Base-by-base conservation (phyloP, 805 yeast genomes). In the Candida orba region DNA sequence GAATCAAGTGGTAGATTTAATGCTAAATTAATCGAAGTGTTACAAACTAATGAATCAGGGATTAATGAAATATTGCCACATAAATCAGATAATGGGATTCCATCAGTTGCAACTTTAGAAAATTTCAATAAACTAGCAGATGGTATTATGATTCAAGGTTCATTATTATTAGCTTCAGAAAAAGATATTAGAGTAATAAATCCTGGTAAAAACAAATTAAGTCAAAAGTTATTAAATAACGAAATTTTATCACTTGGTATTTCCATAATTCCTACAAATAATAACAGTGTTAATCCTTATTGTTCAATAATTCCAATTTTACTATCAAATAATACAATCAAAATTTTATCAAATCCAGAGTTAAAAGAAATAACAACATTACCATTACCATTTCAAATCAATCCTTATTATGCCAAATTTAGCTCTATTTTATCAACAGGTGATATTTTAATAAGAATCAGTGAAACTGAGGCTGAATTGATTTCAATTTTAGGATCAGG, bases 61-160 rank as follows among this genome's bases (percentile, higher is more conserved):
- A 71, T 90, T 15, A 65, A 68, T 1, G 66, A 70, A 7, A 67
- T 91, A 8, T 68, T 76, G 8, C 81, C 90, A 1, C 63, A 83
- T 18, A 78, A 78, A 49, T 59, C 75, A 12, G 72, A 67, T 2
- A 69, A 70, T 24, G 96, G 96, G 1, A 65, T 69, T 6, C 76
- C 86, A 3, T 78, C 86, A 4, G 67, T 68, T 5, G 95, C 96
- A 0, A 70, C 74, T 1, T 67, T 79, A 40, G 75, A 72, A 2
- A 67, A 68, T 18, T 76, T 84, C 68, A 69, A 70, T 20, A 73
- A 75, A 37, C 67, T 90, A 41, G 70, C 81, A 1, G 72, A 75
- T 23, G 93, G 90, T 1, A 57, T 78, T 5, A 52, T 69, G 2
- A 68, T 79, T n/a, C 78, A 78, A 1, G 90, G 95, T 1, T 71